Base-by-base conservation (phyloP, 495 filamentous ascomycete genomes). In the Xylaria longipes region DNA sequence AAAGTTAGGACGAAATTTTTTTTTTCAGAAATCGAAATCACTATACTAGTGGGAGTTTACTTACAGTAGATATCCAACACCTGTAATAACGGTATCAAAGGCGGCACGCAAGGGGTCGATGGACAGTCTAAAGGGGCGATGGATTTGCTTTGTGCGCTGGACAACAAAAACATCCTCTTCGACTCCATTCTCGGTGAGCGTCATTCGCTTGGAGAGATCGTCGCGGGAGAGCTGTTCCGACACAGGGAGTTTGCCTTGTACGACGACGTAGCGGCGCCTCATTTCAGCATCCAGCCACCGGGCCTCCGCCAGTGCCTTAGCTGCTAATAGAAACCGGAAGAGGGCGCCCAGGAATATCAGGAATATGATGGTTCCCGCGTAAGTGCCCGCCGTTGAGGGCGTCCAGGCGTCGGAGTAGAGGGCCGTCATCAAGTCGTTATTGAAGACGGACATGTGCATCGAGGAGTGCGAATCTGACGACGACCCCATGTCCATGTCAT, bases 301-400 rank as follows among this genome's bases (percentile, higher is more conserved):
- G 58, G 75, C 74, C 80, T 88, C 86, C 73, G 84, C 83, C 78
- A 82, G 76, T 50, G 81, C 74, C 77, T 92, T 92, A 73, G 88
- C 83, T 5, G 93, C 95, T 54, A 93, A 81, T 14, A 95, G 82
- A 22, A 82, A 83, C 46, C 94, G 91, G 77, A 89, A 90, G 66
- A 92, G 74, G 70, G 90, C 83, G 20, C 90, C 88, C 31, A 97
- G 88, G 20, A 91, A 69, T 80, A 96, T 90, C 56, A 97, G 85
- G 80, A 97, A 97, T 79, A 97, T 91, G 80, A 94, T 97, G 45
- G 93, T 95, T 48, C 87, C 94, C 6, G 92, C 94, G 78, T 97
- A 98, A 63, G 83, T 74, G 65, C 91, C 92, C 0, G 86, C 84
- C 22, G 81, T 87, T 8, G 76, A 82, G 14, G 95, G 95, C 6